Evolutionary conservation across 1,139 yeast species (phyloP).

Genomic region (Pneumocystis oryctolagi): DNA sequence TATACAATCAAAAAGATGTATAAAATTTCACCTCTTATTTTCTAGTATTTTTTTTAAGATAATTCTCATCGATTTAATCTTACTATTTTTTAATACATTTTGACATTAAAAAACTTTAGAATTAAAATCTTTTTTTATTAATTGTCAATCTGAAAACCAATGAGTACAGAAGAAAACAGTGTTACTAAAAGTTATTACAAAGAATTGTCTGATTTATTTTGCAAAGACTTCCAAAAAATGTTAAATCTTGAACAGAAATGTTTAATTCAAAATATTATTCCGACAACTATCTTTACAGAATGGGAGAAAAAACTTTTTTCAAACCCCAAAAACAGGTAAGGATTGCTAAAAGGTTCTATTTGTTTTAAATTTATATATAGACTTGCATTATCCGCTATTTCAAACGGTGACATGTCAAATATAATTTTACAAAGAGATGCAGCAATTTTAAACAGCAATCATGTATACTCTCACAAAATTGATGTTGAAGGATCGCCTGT

Average conservation of each 20-base stretch:
- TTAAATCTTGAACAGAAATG: neutral
- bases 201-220: neutral
- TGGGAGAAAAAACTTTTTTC: neutral
- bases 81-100: too few species aligned
- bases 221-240: neutral
- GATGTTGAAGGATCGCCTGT: constrained; percentile 54
- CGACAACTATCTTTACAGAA: neutral
- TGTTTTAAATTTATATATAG: neutral
- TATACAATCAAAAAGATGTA: too few species aligned
- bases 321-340: neutral
- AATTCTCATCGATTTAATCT: too few species aligned
- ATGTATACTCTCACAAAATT: constrained; percentile 45
- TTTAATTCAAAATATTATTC: neutral
- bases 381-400: constrained; percentile 1
- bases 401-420: neutral
- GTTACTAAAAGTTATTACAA: neutral
- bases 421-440: neutral
- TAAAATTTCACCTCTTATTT: too few species aligned
- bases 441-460: neutral
- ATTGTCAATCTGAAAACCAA: neutral
- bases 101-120: too few species aligned
- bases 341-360: neutral
- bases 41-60: too few species aligned
- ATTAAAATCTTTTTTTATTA: too few species aligned
- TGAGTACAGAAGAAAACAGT: neutral